Percentiles rank a stretch among this genome's conserved stretches.
Evolutionary conservation across 169 alveolate genomes (phyloP).

Genomic region (Neospora caninum): DNA sequence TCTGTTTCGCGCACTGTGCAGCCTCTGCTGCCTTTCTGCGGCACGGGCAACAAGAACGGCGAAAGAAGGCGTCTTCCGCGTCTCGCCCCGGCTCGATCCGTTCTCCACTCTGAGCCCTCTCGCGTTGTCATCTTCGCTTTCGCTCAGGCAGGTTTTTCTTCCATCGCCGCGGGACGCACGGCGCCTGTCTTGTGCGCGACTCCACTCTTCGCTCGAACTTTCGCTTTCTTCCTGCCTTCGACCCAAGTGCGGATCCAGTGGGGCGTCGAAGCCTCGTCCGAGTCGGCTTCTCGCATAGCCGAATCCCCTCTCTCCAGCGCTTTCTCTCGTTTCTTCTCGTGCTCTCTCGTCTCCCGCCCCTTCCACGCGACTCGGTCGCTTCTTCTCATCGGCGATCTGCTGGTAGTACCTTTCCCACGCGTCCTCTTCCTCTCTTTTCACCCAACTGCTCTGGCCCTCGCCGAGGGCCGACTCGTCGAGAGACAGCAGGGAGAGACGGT

Average conservation of each 20-base stretch:
- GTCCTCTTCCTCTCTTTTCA: neutral
- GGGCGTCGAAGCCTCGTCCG: neutral
- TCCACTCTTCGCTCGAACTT: neutral
- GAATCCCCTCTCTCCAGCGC: neutral
- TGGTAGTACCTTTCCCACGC: neutral
- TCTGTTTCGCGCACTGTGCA: neutral
- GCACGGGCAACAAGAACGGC: neutral
- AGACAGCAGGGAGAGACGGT: too few species aligned
- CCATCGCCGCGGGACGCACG: too few species aligned
- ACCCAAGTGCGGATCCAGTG: neutral
- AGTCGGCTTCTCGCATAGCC: neutral
- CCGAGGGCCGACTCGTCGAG: too few species aligned
- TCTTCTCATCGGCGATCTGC: neutral
- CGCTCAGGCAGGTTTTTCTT: neutral
- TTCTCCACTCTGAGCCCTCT: neutral
- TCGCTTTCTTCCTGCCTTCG: neutral
- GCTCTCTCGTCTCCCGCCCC: neutral
- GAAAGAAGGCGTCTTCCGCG: neutral
- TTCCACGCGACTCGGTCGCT: neutral
- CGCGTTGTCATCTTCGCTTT: neutral
- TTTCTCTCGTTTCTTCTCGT: neutral
- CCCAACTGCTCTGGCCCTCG: neutral
- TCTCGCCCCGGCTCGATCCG: neutral
- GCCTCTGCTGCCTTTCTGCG: neutral
- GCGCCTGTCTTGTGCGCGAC: neutral